Evolutionary conservation across 108 stramenopile genomes (phyloP).

Genomic region (Schizochytrium sp.): DNA sequence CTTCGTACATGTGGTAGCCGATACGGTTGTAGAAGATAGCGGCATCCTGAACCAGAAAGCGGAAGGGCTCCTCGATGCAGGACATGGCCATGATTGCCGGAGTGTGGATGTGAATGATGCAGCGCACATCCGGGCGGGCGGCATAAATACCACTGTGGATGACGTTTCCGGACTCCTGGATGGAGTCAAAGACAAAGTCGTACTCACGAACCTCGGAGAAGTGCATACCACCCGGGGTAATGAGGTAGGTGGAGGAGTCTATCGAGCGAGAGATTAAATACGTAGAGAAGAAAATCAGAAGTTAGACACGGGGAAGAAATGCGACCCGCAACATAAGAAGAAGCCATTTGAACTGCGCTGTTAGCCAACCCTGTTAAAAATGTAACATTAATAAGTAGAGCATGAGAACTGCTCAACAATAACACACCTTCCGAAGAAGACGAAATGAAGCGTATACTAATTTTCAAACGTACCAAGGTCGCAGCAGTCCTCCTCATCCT

Average conservation of each 20-base stretch:
- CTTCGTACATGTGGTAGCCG: slow-evolving; percentile 55
- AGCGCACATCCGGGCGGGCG: slow-evolving; percentile 22
- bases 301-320: too few relatives aligned
- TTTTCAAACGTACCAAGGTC: slow-evolving; percentile 7
- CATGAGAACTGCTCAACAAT: too few relatives aligned
- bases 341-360: too few relatives aligned
- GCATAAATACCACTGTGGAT: slow-evolving; percentile 59
- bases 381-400: too few relatives aligned
- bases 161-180: slow-evolving; percentile 34
- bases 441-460: too few relatives aligned
- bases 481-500: slow-evolving; percentile 50
- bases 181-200: slow-evolving; percentile 49
- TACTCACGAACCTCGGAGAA: slow-evolving; percentile 34
- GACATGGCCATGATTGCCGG: slow-evolving; percentile 41
- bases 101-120: slow-evolving; percentile 53
- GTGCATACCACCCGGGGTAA: slow-evolving; percentile 56
- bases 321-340: too few relatives aligned
- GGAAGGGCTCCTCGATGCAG: slow-evolving; percentile 28
- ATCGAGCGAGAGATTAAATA: too few relatives aligned
- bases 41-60: slow-evolving; percentile 20
- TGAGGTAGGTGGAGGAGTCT: slow-evolving; percentile 43
- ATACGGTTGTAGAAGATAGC: slow-evolving; percentile 47
- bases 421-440: too few relatives aligned
- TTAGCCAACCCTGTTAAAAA: too few relatives aligned
- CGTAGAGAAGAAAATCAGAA: too few relatives aligned